Conservation (phyloP, 352 stramenopile genomes). For the Albugo candida region DNA sequence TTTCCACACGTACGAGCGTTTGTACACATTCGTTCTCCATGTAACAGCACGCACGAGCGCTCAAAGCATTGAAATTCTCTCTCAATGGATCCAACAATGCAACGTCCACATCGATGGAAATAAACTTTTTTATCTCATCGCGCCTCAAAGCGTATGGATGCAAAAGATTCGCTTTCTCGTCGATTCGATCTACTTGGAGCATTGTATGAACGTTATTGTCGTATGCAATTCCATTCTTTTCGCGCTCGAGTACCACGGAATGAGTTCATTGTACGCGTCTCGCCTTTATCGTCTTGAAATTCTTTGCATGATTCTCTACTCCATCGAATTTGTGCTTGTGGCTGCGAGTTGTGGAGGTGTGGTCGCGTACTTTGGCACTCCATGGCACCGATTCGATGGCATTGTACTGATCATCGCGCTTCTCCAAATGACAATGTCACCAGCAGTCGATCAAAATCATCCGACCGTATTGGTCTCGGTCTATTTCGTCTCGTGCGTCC, state of each 20-base stretch:
- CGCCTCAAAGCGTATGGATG: conserved; percentile 25
- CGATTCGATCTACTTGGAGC: conserved; percentile 43
- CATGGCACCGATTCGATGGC: conserved; percentile 68
- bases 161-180: conserved; percentile 24
- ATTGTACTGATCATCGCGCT: conserved; percentile 24
- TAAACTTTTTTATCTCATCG: conserved; percentile 4
- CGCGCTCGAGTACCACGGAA: conserved; percentile 57
- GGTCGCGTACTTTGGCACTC: conserved; percentile 44
- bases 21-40: no score
- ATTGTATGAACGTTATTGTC: conserved; percentile 57
- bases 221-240: conserved; percentile 60
- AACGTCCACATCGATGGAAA: no score
- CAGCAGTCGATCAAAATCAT: conserved; percentile 3
- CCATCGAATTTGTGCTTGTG: conserved; percentile 41
- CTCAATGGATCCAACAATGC: no score
- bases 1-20: no score
- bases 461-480: conserved; percentile 60
- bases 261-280: conserved; percentile 19
- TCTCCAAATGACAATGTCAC: conserved; percentile 51
- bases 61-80: no score
- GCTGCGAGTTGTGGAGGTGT: conserved; percentile 31
- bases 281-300: conserved; percentile 11
- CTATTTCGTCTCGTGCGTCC: conserved; percentile 55
- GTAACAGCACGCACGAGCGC: no score
- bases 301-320: conserved; percentile 49